phyloP scores from a whole-genome alignment of 225 moss, liverwort and hornwort species.

The Asterella californica region DNA sequence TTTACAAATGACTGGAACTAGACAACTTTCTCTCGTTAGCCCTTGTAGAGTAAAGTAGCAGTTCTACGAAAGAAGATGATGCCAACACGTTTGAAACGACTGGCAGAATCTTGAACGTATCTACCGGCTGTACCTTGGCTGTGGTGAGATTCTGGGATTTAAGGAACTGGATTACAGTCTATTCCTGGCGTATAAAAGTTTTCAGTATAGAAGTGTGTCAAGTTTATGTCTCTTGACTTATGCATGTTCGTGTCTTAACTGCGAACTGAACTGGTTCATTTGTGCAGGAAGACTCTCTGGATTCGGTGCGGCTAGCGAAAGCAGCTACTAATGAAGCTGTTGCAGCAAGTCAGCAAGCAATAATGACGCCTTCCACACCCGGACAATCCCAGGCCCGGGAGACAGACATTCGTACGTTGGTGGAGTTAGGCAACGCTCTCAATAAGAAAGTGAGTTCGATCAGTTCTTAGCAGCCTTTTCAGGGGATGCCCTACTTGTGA shows the following conservation, averaged over 20 bases:
- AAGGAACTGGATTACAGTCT: too few species aligned
- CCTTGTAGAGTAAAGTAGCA: too few species aligned
- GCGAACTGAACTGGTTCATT: not conserved
- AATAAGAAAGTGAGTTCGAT: constrained; percentile 73
- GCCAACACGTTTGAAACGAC: too few species aligned
- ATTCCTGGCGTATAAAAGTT: too few species aligned
- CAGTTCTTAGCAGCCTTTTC: not conserved
- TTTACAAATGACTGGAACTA: too few species aligned
- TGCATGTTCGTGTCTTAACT: not conserved
- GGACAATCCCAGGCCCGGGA: constrained; percentile 81
- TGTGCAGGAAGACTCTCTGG: constrained; percentile 63
- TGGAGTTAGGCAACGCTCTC: constrained; percentile 67
- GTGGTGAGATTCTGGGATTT: too few species aligned
- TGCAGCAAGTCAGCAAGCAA: constrained; percentile 63
- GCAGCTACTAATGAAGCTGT: constrained; percentile 69
- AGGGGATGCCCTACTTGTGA: not conserved
- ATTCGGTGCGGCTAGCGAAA: constrained; percentile 74
- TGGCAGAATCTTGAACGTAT: too few species aligned
- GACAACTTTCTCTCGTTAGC: too few species aligned
- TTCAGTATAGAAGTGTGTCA: too few species aligned
- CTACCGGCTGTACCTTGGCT: too few species aligned
- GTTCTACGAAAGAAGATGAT: too few species aligned
- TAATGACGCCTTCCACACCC: constrained; percentile 42
- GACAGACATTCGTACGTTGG: constrained; percentile 71
- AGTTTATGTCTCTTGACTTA: too few species aligned